Evolutionary conservation across 306 rosid species (phyloP).

Genomic region (Prunus mira): DNA sequence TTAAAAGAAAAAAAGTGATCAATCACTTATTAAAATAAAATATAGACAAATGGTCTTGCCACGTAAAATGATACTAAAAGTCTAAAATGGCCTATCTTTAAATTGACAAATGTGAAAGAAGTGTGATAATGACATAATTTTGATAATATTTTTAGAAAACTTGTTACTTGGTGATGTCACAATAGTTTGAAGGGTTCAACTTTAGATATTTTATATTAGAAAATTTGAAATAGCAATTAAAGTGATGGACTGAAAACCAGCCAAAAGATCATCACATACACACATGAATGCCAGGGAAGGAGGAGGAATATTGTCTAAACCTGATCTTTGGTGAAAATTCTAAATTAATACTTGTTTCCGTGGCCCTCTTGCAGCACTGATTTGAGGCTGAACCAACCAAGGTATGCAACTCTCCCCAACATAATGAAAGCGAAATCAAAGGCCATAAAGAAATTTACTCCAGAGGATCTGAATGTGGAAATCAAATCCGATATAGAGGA

Average conservation of each 20-base stretch:
- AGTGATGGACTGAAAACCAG: slow-evolving; percentile 1
- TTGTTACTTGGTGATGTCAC: neutral
- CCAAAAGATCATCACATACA: neutral
- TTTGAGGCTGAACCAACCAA: slow-evolving; percentile 88
- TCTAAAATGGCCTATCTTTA: neutral
- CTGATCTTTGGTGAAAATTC: neutral
- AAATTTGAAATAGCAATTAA: neutral
- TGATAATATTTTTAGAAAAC: neutral
- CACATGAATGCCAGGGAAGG: neutral
- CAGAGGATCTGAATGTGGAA: slow-evolving; percentile 71
- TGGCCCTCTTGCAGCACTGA: slow-evolving; percentile 58
- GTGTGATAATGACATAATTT: neutral
- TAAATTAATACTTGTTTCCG: neutral
- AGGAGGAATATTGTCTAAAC: neutral
- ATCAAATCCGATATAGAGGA: slow-evolving; percentile 71
- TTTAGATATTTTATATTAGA: neutral
- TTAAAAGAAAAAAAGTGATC: too few relatives aligned
- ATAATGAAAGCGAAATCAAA: slow-evolving; percentile 95
- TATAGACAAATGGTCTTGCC: neutral
- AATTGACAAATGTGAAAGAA: neutral
- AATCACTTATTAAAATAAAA: neutral
- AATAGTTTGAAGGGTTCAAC: neutral
- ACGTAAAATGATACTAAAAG: neutral
- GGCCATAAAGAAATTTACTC: slow-evolving; percentile 67
- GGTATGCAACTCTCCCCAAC: slow-evolving; percentile 96